phyloP scores from a whole-genome alignment of 306 rosid genomes.

The Malus orientalis region DNA sequence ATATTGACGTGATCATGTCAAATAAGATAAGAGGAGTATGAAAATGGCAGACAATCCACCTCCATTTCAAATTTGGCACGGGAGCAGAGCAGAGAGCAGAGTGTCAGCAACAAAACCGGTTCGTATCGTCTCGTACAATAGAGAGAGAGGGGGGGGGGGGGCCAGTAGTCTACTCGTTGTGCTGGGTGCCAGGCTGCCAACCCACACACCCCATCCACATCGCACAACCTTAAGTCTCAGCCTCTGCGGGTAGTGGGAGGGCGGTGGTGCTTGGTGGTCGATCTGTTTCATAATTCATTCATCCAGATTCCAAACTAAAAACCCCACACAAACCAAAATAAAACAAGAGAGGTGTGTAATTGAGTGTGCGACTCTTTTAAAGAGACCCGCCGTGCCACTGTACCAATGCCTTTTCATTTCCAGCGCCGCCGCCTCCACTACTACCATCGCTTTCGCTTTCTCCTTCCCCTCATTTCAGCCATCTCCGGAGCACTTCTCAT shows the following conservation, averaged over 20 bases:
- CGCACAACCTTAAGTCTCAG: neutral
- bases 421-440: conserved; percentile 85
- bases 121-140: no score
- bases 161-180: no score
- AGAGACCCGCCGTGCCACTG: neutral
- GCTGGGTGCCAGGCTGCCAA: neutral
- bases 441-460: conserved; percentile 46
- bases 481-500: conserved; percentile 54
- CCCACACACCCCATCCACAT: neutral
- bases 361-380: neutral
- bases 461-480: conserved; percentile 61
- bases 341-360: neutral
- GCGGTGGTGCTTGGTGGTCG: no score
- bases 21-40: no score
- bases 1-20: no score
- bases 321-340: neutral
- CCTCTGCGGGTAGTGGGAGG: neutral
- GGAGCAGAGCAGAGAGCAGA: no score
- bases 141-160: no score
- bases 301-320: neutral
- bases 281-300: neutral
- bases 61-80: no score
- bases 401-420: conserved; percentile 35
- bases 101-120: no score
- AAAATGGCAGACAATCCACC: no score